These are phyloP conservation scores for Cutaneotrichosporon sp. DNA, from an alignment of 1,284 basidiomycete genomes.

Conservation along the genomic window DNA sequence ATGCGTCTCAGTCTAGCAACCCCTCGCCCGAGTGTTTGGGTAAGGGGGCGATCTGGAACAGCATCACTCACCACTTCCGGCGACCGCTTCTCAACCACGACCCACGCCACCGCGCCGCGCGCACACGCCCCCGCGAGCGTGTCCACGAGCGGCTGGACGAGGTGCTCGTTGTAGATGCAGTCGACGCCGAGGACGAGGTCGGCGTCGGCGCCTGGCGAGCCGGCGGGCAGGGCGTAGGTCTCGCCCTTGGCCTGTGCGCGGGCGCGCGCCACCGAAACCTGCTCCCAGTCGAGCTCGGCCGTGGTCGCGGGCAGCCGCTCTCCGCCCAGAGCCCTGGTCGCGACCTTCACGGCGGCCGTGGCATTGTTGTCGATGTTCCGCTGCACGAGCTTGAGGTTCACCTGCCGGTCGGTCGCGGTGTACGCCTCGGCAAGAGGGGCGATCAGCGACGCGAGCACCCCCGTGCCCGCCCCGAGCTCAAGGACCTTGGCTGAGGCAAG, in stretches of 20 bases:
- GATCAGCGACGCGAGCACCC: conserved; percentile 70
- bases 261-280: conserved; percentile 44
- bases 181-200: conserved; percentile 78
- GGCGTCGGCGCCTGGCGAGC: conserved; percentile 6
- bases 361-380: conserved; percentile 64
- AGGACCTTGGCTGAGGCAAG: conserved; percentile 59
- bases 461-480: conserved; percentile 86
- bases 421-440: conserved; percentile 63
- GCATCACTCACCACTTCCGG: conserved; percentile 70
- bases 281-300: conserved; percentile 70
- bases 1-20: not conserved
- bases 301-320: conserved; percentile 51
- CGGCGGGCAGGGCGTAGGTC: conserved; percentile 5
- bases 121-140: conserved; percentile 65
- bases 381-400: conserved; percentile 70
- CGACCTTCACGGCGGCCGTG: not conserved
- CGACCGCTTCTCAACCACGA: conserved; percentile 75
- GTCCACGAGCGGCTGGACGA: conserved; percentile 69
- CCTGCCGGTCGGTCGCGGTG: conserved; percentile 70
- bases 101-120: conserved; percentile 62
- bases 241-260: not conserved
- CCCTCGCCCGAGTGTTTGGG: not conserved
- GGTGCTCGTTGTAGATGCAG: conserved; percentile 81
- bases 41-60: not conserved
- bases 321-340: not conserved